These are phyloP conservation scores for Oxytropis ochrocephala DNA, from an alignment of 306 rosid genomes.

Conservation along the genomic window DNA sequence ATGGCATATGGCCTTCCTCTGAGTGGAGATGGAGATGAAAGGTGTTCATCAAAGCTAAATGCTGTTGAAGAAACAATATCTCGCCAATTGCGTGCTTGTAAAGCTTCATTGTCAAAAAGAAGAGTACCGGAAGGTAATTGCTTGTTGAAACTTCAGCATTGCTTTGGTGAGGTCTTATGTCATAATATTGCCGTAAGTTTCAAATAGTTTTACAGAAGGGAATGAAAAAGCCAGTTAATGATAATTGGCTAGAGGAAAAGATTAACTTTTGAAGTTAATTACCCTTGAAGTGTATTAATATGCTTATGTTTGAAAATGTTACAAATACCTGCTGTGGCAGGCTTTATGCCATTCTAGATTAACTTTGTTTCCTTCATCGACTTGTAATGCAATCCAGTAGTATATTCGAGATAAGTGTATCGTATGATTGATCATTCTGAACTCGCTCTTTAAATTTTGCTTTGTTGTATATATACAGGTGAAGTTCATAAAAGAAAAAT, in stretches of 20 bases:
- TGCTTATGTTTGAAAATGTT: slow-evolving; percentile 10
- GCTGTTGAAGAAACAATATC: slow-evolving; percentile 85
- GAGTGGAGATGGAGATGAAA: slow-evolving; percentile 80
- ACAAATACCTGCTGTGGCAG: not conserved
- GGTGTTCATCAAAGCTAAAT: slow-evolving; percentile 72
- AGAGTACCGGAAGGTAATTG: slow-evolving; percentile 61
- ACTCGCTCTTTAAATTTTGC: not conserved
- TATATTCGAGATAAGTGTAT: not conserved
- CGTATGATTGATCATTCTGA: not conserved
- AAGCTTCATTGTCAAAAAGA: slow-evolving; percentile 56
- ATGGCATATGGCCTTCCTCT: slow-evolving; percentile 93
- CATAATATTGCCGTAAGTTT: not conserved
- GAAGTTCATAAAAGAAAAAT: not conserved
- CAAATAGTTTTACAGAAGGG: not conserved
- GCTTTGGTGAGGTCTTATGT: not conserved
- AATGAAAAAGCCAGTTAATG: not conserved
- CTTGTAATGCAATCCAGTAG: not conserved
- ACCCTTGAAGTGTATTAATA: slow-evolving; percentile 4
- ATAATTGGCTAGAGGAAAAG: not conserved
- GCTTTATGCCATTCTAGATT: not conserved
- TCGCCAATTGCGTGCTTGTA: slow-evolving; percentile 93
- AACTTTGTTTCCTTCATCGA: not conserved
- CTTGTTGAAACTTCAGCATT: slow-evolving; percentile 20
- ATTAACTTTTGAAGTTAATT: not conserved
- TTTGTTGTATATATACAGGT: not conserved